Evolutionary conservation across 352 stramenopile genomes (phyloP).

Genomic region (Achlya hypogyna): DNA sequence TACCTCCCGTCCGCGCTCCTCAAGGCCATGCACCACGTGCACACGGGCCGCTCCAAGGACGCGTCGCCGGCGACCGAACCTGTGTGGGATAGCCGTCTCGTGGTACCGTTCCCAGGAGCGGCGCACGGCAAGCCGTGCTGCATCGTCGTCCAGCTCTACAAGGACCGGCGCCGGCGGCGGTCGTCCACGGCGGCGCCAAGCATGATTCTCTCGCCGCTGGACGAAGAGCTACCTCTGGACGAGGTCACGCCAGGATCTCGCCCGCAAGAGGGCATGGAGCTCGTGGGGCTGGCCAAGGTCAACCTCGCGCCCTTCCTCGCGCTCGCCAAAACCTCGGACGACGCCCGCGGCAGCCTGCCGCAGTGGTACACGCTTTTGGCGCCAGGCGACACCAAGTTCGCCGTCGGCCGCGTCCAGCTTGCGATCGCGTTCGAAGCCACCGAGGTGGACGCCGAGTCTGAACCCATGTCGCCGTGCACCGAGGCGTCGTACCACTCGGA

Average conservation of each 20-base stretch:
- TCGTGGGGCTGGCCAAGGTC: slow-evolving; percentile 78
- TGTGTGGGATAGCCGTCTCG: background rate
- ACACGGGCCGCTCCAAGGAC: background rate
- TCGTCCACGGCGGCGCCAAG: background rate
- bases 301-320: slow-evolving; percentile 82
- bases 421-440: slow-evolving; percentile 9
- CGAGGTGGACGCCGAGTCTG: background rate
- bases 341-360: slow-evolving; percentile 39
- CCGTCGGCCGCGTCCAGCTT: slow-evolving; percentile 10
- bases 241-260: background rate
- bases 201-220: slow-evolving; percentile 4
- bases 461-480: background rate
- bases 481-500: background rate
- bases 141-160: background rate
- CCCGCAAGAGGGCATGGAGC: slow-evolving; percentile 22
- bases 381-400: slow-evolving; percentile 17
- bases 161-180: background rate
- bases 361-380: slow-evolving; percentile 19
- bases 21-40: background rate
- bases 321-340: slow-evolving; percentile 68
- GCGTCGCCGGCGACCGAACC: background rate
- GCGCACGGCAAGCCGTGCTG: slow-evolving; percentile 6
- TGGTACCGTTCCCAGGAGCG: background rate
- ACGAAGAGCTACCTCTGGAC: background rate
- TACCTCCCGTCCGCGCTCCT: background rate